These are phyloP conservation scores for Oryza australiensis DNA, from an alignment of 176 grass and related monocot species.

Conservation along the genomic window DNA sequence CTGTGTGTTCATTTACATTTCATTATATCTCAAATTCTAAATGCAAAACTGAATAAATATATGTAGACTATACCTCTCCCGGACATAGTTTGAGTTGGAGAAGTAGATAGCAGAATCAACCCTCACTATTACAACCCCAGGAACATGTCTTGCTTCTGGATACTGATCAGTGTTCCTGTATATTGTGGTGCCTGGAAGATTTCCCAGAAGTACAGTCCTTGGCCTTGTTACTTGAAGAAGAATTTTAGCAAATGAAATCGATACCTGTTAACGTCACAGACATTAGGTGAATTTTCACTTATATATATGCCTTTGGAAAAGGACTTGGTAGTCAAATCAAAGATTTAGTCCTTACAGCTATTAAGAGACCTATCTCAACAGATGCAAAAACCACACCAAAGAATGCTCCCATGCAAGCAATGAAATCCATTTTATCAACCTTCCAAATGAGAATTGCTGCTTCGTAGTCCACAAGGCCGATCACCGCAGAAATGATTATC, in stretches of 20 bases:
- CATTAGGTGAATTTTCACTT: constrained; percentile 16
- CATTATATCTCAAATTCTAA: background rate
- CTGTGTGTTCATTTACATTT: background rate
- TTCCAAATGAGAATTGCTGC: constrained; percentile 93
- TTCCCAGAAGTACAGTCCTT: constrained; percentile 80
- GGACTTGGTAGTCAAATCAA: background rate
- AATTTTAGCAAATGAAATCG: constrained; percentile 91
- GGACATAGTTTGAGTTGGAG: constrained; percentile 93
- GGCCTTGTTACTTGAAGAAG: constrained; percentile 98
- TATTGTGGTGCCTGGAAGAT: constrained; percentile 77
- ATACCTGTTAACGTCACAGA: constrained; percentile 50
- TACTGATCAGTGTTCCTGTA: constrained; percentile 91
- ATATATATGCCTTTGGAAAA: background rate
- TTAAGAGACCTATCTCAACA: constrained; percentile 89
- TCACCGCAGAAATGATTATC: constrained; percentile 86
- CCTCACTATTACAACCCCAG: constrained; percentile 72
- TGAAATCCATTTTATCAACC: constrained; percentile 93
- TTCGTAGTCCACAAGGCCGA: constrained; percentile 78
- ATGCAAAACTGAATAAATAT: background rate
- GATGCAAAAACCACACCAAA: constrained; percentile 78
- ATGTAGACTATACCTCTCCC: constrained; percentile 59
- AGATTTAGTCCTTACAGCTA: constrained; percentile 65
- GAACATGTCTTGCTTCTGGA: constrained; percentile 78
- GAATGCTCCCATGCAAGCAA: constrained; percentile 97
- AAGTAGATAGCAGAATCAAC: constrained; percentile 97